Percentiles rank a stretch among this genome's conserved stretches.
phyloP scores from a whole-genome alignment of 805 yeast genomes.

The Yarrowia phangngaensis region DNA sequence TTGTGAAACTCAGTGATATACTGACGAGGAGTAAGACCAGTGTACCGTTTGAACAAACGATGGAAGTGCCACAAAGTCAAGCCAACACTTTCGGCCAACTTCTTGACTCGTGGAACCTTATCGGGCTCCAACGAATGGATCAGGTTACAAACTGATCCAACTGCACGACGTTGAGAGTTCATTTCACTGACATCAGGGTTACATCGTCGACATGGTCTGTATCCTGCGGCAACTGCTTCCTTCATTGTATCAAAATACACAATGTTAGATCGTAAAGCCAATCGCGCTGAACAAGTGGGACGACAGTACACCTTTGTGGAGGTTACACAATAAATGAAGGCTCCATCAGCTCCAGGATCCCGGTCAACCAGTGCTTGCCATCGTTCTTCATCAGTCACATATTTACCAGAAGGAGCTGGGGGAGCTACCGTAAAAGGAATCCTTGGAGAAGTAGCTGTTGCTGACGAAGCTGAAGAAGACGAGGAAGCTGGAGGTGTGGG shows the following conservation, averaged over 20 bases:
- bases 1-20: slow-evolving; percentile 26
- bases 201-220: slow-evolving; percentile 52
- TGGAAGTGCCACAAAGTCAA: slow-evolving; percentile 25
- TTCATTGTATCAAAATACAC: slow-evolving; percentile 43
- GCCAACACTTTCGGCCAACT: slow-evolving; percentile 24
- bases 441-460: slow-evolving; percentile 2
- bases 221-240: slow-evolving; percentile 49
- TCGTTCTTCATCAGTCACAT: slow-evolving; percentile 29
- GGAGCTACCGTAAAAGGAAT: slow-evolving; percentile 21
- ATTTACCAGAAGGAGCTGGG: slow-evolving; percentile 34
- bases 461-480: neutral
- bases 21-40: slow-evolving; percentile 23
- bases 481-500: neutral
- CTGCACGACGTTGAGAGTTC: slow-evolving; percentile 25
- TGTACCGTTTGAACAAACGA: slow-evolving; percentile 26
- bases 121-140: slow-evolving; percentile 27
- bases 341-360: slow-evolving; percentile 46
- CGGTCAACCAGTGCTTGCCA: slow-evolving; percentile 48
- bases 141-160: slow-evolving; percentile 18
- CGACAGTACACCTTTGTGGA: slow-evolving; percentile 50
- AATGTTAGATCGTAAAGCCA: slow-evolving; percentile 44
- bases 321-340: slow-evolving; percentile 41
- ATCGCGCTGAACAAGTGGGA: slow-evolving; percentile 57
- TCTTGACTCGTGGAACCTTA: slow-evolving; percentile 25
- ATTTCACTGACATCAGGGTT: slow-evolving; percentile 43